Base-by-base conservation (phyloP, 768 basidiomycete species). In the Mycena galopus region DNA sequence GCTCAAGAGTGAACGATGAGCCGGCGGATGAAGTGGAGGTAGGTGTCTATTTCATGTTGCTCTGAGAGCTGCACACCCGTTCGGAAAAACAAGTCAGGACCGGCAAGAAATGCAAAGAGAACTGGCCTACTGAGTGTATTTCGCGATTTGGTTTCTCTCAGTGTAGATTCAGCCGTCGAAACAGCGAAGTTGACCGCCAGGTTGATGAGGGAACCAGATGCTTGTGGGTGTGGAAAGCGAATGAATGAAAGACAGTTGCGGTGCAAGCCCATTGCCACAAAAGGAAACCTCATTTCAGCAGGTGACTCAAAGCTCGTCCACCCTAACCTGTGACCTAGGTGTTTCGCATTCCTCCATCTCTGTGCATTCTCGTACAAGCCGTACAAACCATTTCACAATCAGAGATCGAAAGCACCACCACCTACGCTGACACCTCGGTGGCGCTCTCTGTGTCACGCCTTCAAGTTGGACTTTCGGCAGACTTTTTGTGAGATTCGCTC, bases 11-110 rank as follows among this genome's bases (percentile, higher is more conserved):
- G 94, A 64, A 93, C 91, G 79, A 98, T 95, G 82, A 98, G 93
- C 73, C 97, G 93, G 73, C 97, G 95, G 76, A 99, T 95, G 86
- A 98, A 98, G 84, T 99, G 97, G 74, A 96, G 90, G 84, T 98
- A 98, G 69, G 96, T 98, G 84, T 98, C 97, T 78, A 96, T 89
- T 69, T 97, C 96, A 88, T 99, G 96, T 79, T 96, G 94, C 81
- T 98, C 96, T 74, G 96, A 95, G 78, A 99, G 91, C 97, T 99
- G 83, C 58, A 79, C 59, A 70, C 61, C 71, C 60, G 67, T 47
- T 71, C 62, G 71, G 73, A 76, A 75, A 69, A 60, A 37, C 8
- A 58, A 51, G 68, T 53, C 44, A 58, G 64, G 69, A 71, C 5
- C 25, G 23, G 29, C 10, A 4, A 23, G 21, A 50, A 53, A 25